Percentiles rank a stretch among this genome's conserved stretches.
These are phyloP conservation scores for Phytophthora pistaciae DNA, from an alignment of 352 stramenopile genomes.

Conservation along the genomic window DNA sequence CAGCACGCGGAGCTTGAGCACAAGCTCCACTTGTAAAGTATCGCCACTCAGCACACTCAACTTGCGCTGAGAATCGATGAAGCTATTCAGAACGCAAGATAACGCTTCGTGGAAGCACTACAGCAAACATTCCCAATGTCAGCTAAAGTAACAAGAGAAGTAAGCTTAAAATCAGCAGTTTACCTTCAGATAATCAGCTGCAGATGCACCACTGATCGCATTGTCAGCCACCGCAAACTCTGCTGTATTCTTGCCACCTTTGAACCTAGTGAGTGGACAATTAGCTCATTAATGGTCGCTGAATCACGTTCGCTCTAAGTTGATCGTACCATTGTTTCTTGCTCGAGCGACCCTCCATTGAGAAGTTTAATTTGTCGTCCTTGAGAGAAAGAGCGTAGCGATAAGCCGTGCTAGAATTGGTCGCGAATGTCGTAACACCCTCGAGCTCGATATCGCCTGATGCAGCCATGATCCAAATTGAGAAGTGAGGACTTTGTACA, in stretches of 20 bases:
- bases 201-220: neutral
- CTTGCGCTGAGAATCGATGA: neutral
- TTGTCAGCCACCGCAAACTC: neutral
- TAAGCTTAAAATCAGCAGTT: neutral
- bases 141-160: neutral
- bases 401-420: neutral
- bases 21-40: neutral
- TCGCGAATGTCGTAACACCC: neutral
- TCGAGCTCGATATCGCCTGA: neutral
- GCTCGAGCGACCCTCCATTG: constrained; percentile 20
- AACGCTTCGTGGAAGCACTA: neutral
- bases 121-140: neutral
- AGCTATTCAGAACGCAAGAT: neutral
- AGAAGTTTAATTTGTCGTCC: constrained; percentile 25
- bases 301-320: neutral
- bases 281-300: too few relatives aligned
- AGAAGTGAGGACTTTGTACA: too few relatives aligned
- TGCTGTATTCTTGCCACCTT: neutral
- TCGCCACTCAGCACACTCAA: neutral
- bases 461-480: neutral
- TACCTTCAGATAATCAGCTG: neutral
- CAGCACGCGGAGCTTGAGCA: neutral
- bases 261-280: neutral
- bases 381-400: constrained; percentile 24
- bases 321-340: constrained; percentile 31